A percentile compares a stretch with the other conserved stretches of the same genome.
These are phyloP conservation scores for Nannizziopsis arthrosporioides DNA, from an alignment of 2,329 filamentous ascomycete species.

Conservation along the genomic window DNA sequence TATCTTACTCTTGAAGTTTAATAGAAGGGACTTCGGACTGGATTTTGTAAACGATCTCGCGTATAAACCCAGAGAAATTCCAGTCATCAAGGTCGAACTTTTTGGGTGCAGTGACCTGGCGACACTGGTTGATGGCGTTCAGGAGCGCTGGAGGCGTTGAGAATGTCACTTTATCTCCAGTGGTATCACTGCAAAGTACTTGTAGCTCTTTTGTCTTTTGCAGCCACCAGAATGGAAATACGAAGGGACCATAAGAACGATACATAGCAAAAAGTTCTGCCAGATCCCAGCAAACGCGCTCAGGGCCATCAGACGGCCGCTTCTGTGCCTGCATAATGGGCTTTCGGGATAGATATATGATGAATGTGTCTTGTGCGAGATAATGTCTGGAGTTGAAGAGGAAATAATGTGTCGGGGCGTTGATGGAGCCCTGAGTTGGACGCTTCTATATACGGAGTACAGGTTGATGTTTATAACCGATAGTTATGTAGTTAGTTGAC, in stretches of 20 bases:
- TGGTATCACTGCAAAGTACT: slow-evolving; percentile 12
- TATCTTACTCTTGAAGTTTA: background rate
- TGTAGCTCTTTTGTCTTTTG: slow-evolving; percentile 14
- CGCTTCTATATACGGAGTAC: no score
- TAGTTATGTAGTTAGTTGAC: no score
- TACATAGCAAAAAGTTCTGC: slow-evolving; percentile 6
- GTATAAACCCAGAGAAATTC: slow-evolving; percentile 13
- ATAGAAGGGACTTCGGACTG: slow-evolving; percentile 6
- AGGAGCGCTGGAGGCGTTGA: slow-evolving; percentile 9
- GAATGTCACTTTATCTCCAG: slow-evolving; percentile 7
- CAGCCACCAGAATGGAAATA: slow-evolving; percentile 13
- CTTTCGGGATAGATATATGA: background rate
- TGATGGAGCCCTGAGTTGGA: no score
- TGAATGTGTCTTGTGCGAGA: no score
- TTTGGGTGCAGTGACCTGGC: slow-evolving; percentile 7
- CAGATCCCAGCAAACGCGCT: slow-evolving; percentile 11
- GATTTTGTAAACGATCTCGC: slow-evolving; percentile 4
- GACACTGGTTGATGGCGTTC: slow-evolving; percentile 12
- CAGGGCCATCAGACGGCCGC: slow-evolving; percentile 4
- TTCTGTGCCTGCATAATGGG: slow-evolving; percentile 1
- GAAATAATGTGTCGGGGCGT: no score
- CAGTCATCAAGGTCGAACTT: slow-evolving; percentile 9
- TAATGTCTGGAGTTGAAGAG: no score
- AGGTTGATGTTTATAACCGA: no score
- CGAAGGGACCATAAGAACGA: slow-evolving; percentile 7